These are phyloP conservation scores for Diutina catenulata DNA, from an alignment of 1,139 yeast species.

Conservation along the genomic window DNA sequence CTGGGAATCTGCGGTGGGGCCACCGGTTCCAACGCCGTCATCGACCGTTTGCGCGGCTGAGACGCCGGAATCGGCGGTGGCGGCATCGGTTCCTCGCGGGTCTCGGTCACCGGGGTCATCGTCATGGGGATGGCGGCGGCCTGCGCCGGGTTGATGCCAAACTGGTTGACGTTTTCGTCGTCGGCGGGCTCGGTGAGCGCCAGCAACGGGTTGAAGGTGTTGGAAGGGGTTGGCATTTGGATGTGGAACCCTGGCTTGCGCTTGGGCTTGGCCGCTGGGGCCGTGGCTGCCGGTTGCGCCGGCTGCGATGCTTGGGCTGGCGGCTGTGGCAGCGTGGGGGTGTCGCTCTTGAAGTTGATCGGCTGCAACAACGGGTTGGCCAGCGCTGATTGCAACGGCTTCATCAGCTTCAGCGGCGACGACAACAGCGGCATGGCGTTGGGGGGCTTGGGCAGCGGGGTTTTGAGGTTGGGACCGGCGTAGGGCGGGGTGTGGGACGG, in stretches of 20 bases:
- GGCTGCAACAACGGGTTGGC: conserved; percentile 48
- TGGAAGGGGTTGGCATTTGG: conserved; percentile 39
- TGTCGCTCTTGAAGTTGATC: conserved; percentile 31
- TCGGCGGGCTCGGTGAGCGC: conserved; percentile 24
- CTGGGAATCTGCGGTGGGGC: conserved; percentile 14
- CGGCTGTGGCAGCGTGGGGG: background rate
- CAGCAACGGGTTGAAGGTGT: conserved; percentile 20
- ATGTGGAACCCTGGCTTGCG: conserved; percentile 31
- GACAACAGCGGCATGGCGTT: background rate
- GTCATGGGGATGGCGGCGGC: conserved; percentile 42
- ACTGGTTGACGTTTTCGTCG: conserved; percentile 42
- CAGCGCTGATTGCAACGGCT: conserved; percentile 33
- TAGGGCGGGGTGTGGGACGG: conserved; percentile 29
- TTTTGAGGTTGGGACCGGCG: conserved; percentile 8
- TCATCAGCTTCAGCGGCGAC: conserved; percentile 42
- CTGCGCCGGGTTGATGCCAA: conserved; percentile 48
- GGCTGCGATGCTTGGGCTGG: conserved; percentile 1
- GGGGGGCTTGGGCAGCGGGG: conserved; percentile 3
- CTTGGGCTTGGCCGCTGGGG: conserved; percentile 10
- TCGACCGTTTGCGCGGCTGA: conserved; percentile 4
- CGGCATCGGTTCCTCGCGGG: conserved; percentile 14
- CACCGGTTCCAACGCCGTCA: conserved; percentile 6
- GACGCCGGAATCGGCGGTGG: background rate
- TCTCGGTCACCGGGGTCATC: conserved; percentile 73
- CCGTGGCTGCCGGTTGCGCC: background rate